phyloP scores from a whole-genome alignment of 1,139 yeast species.

The Keqinozyma sinolaborantium region DNA sequence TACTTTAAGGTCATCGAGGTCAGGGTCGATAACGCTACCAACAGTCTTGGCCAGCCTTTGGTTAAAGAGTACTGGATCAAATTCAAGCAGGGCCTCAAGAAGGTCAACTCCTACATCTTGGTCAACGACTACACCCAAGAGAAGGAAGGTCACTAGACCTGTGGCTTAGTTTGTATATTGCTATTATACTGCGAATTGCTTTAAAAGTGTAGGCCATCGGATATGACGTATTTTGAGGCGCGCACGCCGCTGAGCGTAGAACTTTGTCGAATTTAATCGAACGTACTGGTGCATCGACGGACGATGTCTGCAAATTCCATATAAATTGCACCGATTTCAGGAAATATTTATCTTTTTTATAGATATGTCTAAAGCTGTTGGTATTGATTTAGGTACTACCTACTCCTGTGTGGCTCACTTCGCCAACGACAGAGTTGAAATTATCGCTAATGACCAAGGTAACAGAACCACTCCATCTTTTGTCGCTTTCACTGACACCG shows the following conservation, averaged over 20 bases:
- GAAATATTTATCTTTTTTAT: background rate
- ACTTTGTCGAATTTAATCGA: too few relatives aligned
- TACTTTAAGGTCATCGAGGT: constrained; percentile 71
- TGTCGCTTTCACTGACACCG: constrained; percentile 96
- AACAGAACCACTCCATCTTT: constrained; percentile 98
- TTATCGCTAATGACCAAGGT: constrained; percentile 99
- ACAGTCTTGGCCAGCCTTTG: constrained; percentile 57
- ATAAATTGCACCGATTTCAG: constrained; percentile 1
- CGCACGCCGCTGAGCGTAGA: too few relatives aligned
- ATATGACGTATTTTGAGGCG: too few relatives aligned
- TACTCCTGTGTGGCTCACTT: constrained; percentile 98
- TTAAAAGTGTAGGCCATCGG: too few relatives aligned
- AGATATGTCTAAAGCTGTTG: constrained; percentile 62
- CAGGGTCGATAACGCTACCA: constrained; percentile 61
- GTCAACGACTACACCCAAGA: constrained; percentile 37
- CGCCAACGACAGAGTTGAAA: constrained; percentile 79
- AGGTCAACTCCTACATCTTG: constrained; percentile 26
- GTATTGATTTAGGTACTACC: constrained; percentile 99
- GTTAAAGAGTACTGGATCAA: constrained; percentile 61
- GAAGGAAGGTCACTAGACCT: constrained; percentile 10
- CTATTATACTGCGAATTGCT: too few relatives aligned
- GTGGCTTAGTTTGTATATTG: constrained; percentile 1
- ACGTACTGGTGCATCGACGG: too few relatives aligned
- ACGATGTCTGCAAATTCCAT: background rate
- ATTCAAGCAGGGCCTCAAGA: constrained; percentile 45